These are phyloP conservation scores for Taiozyma onychis DNA, from an alignment of 1,139 yeast species.

Conservation along the genomic window DNA sequence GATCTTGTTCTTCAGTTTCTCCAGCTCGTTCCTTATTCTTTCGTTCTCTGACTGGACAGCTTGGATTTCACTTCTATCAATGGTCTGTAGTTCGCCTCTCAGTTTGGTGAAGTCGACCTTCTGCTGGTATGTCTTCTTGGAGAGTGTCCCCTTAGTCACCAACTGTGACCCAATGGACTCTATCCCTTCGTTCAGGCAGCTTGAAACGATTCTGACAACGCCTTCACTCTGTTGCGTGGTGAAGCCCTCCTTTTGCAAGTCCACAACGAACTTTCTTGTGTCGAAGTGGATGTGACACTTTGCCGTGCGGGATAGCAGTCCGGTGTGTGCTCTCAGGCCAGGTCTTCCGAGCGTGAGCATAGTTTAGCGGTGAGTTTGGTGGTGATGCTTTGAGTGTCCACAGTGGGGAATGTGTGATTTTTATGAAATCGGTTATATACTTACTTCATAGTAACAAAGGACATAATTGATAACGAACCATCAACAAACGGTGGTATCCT, in stretches of 20 bases:
- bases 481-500: background rate
- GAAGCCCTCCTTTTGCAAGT: conserved; percentile 68
- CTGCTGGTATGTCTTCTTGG: conserved; percentile 87
- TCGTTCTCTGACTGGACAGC: conserved; percentile 85
- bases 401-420: background rate
- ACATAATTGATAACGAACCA: background rate
- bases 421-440: background rate
- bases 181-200: conserved; percentile 80
- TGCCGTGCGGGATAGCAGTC: background rate
- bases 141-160: conserved; percentile 75
- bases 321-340: background rate
- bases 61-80: conserved; percentile 83
- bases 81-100: conserved; percentile 82
- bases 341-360: background rate
- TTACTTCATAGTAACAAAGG: background rate
- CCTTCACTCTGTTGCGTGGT: conserved; percentile 73
- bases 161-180: conserved; percentile 67
- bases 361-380: background rate
- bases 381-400: background rate
- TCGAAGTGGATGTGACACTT: conserved; percentile 40
- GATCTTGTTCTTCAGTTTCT: conserved; percentile 75
- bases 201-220: conserved; percentile 68
- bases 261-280: conserved; percentile 69
- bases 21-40: conserved; percentile 74
- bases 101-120: conserved; percentile 94